These are phyloP conservation scores for Achaetomiella virescens DNA, from an alignment of 495 filamentous ascomycete genomes.

Conservation along the genomic window DNA sequence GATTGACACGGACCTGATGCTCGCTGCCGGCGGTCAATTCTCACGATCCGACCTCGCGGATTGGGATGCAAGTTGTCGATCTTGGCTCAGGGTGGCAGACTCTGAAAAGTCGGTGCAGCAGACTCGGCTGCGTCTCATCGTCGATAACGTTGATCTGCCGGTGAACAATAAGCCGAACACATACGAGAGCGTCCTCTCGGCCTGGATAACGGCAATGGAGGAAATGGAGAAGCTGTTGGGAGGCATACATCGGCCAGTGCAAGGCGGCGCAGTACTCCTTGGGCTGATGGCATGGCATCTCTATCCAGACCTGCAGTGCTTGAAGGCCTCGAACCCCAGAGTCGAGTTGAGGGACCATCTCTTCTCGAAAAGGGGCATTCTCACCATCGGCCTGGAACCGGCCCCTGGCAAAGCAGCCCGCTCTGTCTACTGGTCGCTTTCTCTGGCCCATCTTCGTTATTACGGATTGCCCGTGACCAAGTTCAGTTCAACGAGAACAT, in stretches of 20 bases:
- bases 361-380: constrained; percentile 24
- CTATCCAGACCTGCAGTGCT: constrained; percentile 33
- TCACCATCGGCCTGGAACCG: constrained; percentile 25
- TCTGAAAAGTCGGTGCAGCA: constrained; percentile 15
- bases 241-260: constrained; percentile 21
- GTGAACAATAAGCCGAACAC: constrained; percentile 26
- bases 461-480: constrained; percentile 14
- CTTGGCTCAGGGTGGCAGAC: constrained; percentile 34
- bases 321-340: neutral
- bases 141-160: constrained; percentile 28
- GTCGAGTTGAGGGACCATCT: constrained; percentile 13
- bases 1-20: too few species aligned
- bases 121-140: constrained; percentile 27
- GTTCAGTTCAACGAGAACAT: neutral
- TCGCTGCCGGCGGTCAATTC: too few species aligned
- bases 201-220: constrained; percentile 25
- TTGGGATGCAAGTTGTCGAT: constrained; percentile 36
- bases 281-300: constrained; percentile 35
- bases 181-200: constrained; percentile 26
- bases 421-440: constrained; percentile 21
- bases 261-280: constrained; percentile 23
- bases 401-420: too few species aligned
- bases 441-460: constrained; percentile 11
- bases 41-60: constrained; percentile 24
- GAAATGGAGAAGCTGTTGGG: constrained; percentile 24